phyloP scores from a whole-genome alignment of 2,329 filamentous ascomycete species.

The Aspergillus sp. region DNA sequence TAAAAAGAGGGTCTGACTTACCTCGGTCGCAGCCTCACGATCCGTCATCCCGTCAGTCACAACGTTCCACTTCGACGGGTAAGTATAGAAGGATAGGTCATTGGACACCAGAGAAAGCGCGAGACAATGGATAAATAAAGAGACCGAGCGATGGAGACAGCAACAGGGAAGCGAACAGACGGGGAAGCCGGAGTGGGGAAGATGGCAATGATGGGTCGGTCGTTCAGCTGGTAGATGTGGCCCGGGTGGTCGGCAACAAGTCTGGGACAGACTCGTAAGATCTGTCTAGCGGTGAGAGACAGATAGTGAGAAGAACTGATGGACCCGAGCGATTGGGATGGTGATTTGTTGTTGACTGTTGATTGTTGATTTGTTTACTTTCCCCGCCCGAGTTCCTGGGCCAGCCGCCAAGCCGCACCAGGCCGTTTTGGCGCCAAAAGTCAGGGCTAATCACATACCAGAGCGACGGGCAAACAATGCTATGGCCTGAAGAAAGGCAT shows the following conservation, averaged over 20 bases:
- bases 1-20: not conserved
- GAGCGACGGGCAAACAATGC: not conserved
- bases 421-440: not conserved
- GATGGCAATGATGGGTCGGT: not conserved
- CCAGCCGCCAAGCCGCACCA: conserved; percentile 7
- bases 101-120: not conserved
- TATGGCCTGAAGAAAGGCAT: no score
- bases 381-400: conserved; percentile 1
- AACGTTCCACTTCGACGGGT: not conserved
- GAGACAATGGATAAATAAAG: not conserved
- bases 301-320: not conserved
- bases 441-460: no score
- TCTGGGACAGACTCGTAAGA: not conserved
- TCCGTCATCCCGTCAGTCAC: not conserved
- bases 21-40: not conserved
- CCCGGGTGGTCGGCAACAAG: no score
- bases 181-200: not conserved
- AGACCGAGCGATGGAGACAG: not conserved
- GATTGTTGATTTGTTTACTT: conserved; percentile 4
- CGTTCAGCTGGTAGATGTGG: not conserved
- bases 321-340: not conserved
- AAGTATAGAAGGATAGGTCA: not conserved
- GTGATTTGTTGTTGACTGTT: conserved; percentile 6
- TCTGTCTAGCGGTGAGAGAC: not conserved
- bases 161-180: not conserved